Base-by-base conservation (phyloP, 1,284 basidiomycete genomes). In the Amylostereum chailletii region DNA sequence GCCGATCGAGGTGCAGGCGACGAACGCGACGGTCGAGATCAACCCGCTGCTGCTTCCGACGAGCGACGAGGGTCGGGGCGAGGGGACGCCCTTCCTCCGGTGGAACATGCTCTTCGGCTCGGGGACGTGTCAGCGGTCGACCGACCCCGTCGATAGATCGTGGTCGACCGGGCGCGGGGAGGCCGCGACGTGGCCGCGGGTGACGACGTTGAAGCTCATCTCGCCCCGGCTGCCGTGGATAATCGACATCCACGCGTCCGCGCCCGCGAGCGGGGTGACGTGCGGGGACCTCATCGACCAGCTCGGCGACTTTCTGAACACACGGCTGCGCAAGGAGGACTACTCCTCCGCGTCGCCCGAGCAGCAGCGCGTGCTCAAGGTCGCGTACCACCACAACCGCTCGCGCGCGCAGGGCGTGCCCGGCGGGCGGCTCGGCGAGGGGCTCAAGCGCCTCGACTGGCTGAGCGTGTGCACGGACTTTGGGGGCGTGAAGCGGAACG, bases 71-170 rank as follows among this genome's bases (percentile, higher is more conserved):
- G 19, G 19, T 19, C 19, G 19, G 19, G 19, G 19, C 19, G 19
- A 19, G 19, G n/a, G 8, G 68, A 69, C 3, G 65, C 65, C 27
- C 51, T 63, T 76, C 59, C 66, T 89, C 37, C 76, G 74, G 48
- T 89, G 86, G 84, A 83, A 84, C 65, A 83, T 89, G 81, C 71
- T 84, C 46, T 86, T 81, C 63, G 67, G 70, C 4, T 75, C 83
- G 2, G 74, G 70, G 44, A 73, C 76, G 54, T 80, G 80, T 48
- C 77, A 77, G 55, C 77, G 78, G 48, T 83, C 83, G 2, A 72
- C 65, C 31, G 85, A 87, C 51, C 68, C 66, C 1, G 55, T 61
- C 11, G 70, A 75, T 40, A 67, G 76, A n/a, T 86, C 85, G 0
- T 89, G 86, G 86, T 69, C 74, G 5, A 69, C 65, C 34, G 86